These are phyloP conservation scores for Boletus speciosus DNA, from an alignment of 768 basidiomycete species.

Conservation along the genomic window DNA sequence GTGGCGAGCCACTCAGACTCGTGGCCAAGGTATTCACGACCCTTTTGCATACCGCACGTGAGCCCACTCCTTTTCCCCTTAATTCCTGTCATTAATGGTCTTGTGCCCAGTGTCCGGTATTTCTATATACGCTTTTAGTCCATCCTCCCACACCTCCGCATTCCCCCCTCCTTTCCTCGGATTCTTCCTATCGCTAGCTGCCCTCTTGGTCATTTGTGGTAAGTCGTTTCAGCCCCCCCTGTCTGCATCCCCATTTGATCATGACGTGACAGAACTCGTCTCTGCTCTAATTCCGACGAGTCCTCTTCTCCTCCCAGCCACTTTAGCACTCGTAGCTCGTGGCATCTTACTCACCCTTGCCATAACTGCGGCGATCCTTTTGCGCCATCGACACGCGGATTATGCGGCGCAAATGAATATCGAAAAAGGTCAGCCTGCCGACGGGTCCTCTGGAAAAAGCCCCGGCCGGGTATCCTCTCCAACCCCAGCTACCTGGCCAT, in stretches of 20 bases:
- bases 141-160: constrained; percentile 1
- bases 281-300: constrained; percentile 24
- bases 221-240: constrained; percentile 2
- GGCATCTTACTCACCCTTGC: constrained; percentile 18
- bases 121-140: constrained; percentile 22
- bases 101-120: constrained; percentile 22
- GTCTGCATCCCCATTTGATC: neutral
- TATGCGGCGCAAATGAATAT: neutral
- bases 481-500: constrained; percentile 32
- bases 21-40: constrained; percentile 14
- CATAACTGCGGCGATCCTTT: constrained; percentile 4
- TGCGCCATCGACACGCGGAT: neutral
- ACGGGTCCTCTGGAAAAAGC: constrained; percentile 1
- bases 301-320: constrained; percentile 24
- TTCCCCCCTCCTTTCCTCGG: constrained; percentile 11
- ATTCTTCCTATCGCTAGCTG: constrained; percentile 16
- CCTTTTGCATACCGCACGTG: constrained; percentile 25
- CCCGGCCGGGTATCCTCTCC: constrained; percentile 27
- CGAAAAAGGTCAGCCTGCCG: constrained; percentile 14
- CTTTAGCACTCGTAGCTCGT: constrained; percentile 24
- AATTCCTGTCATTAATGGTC: neutral
- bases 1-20: constrained; percentile 11
- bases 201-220: constrained; percentile 28
- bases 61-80: neutral
- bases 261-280: constrained; percentile 18